Conservation (phyloP, 768 basidiomycete species). For the Leucosporidium scottii region DNA sequence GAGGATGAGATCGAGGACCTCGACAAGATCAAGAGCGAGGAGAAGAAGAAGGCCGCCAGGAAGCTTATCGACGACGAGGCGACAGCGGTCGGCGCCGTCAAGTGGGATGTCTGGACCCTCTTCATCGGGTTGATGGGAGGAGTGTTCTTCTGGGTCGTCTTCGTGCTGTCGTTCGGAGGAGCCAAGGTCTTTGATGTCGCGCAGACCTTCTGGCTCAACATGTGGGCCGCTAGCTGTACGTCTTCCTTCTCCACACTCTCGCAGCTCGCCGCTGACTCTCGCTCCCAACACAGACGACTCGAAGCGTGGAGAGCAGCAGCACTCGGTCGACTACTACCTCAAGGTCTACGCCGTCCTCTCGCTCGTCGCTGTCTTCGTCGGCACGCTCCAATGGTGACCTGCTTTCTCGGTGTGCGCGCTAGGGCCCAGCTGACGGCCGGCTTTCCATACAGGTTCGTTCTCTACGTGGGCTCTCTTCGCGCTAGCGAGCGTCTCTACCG, state of each 20-base stretch:
- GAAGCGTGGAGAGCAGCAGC: neutral
- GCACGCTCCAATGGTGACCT: conserved; percentile 28
- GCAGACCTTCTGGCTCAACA: conserved; percentile 33
- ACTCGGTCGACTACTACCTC: conserved; percentile 32
- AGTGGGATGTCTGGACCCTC: conserved; percentile 32
- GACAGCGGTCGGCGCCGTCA: conserved; percentile 66
- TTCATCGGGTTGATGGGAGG: conserved; percentile 33
- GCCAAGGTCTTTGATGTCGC: conserved; percentile 30
- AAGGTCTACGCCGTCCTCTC: conserved; percentile 30
- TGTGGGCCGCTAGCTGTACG: conserved; percentile 28
- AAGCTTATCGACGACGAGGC: conserved; percentile 74
- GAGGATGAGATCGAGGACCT: conserved; percentile 37
- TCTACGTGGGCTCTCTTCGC: conserved; percentile 34
- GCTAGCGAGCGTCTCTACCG: conserved; percentile 27
- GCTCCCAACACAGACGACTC: conserved; percentile 1
- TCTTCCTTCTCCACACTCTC: neutral
- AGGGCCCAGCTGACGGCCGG: neutral
- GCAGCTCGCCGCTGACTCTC: neutral
- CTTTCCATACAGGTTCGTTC: conserved; percentile 28
- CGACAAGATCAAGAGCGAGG: neutral
- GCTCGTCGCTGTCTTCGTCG: conserved; percentile 27
- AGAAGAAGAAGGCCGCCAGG: conserved; percentile 11
- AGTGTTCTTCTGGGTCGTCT: conserved; percentile 31
- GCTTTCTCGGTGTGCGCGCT: neutral
- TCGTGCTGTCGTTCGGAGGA: conserved; percentile 29